These are phyloP conservation scores for Suhomyces wounanorum DNA, from an alignment of 1,139 yeast species.

Conservation along the genomic window DNA sequence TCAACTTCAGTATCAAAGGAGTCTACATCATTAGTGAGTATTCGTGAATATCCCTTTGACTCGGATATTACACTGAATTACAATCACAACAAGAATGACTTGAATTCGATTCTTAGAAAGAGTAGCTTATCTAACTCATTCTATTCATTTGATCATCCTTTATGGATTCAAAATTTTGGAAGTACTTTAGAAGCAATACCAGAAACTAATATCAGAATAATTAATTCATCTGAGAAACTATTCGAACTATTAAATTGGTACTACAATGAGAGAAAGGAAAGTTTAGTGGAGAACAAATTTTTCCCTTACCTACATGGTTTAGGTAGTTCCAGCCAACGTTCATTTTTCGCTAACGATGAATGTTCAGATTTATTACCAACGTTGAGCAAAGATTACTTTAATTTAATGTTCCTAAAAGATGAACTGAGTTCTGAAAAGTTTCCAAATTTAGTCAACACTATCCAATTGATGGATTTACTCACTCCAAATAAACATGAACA, in stretches of 20 bases:
- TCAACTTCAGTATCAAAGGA: slow-evolving; percentile 18
- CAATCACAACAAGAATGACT: slow-evolving; percentile 12
- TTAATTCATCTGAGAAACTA: slow-evolving; percentile 20
- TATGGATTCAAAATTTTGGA: slow-evolving; percentile 18
- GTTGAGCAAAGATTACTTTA: slow-evolving; percentile 14
- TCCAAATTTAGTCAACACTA: slow-evolving; percentile 25
- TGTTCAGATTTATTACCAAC: slow-evolving; percentile 1
- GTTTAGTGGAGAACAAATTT: slow-evolving; percentile 13
- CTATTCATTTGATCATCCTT: slow-evolving; percentile 4
- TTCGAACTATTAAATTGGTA: slow-evolving; percentile 29
- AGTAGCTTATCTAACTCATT: slow-evolving; percentile 14
- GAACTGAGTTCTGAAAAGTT: slow-evolving; percentile 3
- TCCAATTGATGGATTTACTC: slow-evolving; percentile 25
- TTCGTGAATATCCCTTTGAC: slow-evolving; percentile 11
- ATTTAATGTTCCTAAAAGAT: slow-evolving; percentile 23
- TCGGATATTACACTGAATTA: slow-evolving; percentile 7
- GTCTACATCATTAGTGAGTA: slow-evolving; percentile 11
- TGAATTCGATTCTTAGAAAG: slow-evolving; percentile 15
- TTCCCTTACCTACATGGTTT: slow-evolving; percentile 46
- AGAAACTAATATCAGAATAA: slow-evolving; percentile 15
- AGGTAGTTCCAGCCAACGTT: slow-evolving; percentile 29
- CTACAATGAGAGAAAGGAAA: slow-evolving; percentile 20
- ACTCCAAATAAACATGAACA: slow-evolving; percentile 2
- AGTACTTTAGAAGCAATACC: slow-evolving; percentile 13
- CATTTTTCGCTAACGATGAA: slow-evolving; percentile 20